Conservation (phyloP, 495 filamentous ascomycete species). For the Lasiosphaeris hirsuta region DNA sequence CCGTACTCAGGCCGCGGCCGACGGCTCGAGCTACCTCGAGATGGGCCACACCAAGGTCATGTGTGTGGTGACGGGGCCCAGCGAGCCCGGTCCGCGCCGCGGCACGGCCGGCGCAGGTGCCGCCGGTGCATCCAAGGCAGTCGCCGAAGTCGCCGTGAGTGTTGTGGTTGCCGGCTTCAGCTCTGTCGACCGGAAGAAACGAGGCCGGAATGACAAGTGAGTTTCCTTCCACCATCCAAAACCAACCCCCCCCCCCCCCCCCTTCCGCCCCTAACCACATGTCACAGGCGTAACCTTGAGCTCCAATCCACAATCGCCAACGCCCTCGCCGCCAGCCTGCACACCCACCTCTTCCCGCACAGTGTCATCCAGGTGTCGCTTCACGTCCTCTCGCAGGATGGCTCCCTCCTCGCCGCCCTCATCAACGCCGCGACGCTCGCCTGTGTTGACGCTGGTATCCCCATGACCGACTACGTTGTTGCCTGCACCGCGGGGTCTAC, state of each 20-base stretch:
- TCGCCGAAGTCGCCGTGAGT: slow-evolving; percentile 67
- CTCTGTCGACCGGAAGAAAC: slow-evolving; percentile 76
- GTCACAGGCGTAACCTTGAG: slow-evolving; percentile 67
- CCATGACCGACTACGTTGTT: slow-evolving; percentile 86
- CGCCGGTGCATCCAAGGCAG: slow-evolving; percentile 45
- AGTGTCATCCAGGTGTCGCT: slow-evolving; percentile 77
- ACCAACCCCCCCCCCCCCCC: not conserved
- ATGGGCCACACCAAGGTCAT: slow-evolving; percentile 97
- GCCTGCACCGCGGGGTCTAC: slow-evolving; percentile 85
- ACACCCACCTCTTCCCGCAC: slow-evolving; percentile 87
- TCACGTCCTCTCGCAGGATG: slow-evolving; percentile 87
- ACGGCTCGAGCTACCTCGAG: slow-evolving; percentile 85
- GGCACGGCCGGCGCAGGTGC: slow-evolving; percentile 35
- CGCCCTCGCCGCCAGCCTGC: slow-evolving; percentile 68
- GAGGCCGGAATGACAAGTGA: slow-evolving; percentile 73
- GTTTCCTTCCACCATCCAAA: slow-evolving; percentile 14
- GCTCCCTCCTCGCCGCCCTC: slow-evolving; percentile 81
- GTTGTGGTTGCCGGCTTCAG: slow-evolving; percentile 85
- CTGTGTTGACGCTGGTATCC: slow-evolving; percentile 89
- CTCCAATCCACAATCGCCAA: slow-evolving; percentile 71
- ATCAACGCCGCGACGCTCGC: slow-evolving; percentile 92
- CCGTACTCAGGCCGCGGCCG: slow-evolving; percentile 83
- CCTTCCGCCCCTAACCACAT: not conserved
- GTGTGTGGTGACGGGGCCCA: slow-evolving; percentile 83
- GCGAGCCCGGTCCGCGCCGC: slow-evolving; percentile 55